Conservation (phyloP, 495 filamentous ascomycete species). For the Beverwykella pulmonaria region DNA sequence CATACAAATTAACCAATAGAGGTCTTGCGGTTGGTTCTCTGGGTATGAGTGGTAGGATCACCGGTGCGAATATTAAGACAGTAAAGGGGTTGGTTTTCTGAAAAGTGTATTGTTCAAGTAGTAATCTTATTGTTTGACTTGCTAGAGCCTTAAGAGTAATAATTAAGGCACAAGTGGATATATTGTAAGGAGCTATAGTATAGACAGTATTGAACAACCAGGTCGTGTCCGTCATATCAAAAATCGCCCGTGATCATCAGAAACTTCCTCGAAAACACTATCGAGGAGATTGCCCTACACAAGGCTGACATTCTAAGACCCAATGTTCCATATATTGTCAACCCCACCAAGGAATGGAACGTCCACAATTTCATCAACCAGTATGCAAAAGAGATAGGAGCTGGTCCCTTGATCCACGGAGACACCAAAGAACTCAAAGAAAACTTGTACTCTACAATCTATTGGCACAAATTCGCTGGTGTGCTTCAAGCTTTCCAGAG, state of each 20-base stretch:
- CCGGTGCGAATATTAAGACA: too few species aligned
- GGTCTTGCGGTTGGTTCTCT: too few species aligned
- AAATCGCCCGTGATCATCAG: slow-evolving; percentile 91
- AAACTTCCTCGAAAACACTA: slow-evolving; percentile 76
- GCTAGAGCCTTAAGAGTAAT: too few species aligned
- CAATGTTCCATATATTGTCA: slow-evolving; percentile 79
- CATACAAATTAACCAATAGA: too few species aligned
- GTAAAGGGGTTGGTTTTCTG: too few species aligned
- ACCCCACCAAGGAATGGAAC: slow-evolving; percentile 65
- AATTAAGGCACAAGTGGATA: too few species aligned
- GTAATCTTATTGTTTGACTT: too few species aligned
- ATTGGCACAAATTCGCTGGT: slow-evolving; percentile 18
- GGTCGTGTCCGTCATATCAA: slow-evolving; percentile 81
- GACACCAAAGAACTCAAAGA: slow-evolving; percentile 27
- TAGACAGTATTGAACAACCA: slow-evolving; percentile 68
- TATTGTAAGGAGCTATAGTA: too few species aligned
- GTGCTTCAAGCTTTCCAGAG: slow-evolving; percentile 23
- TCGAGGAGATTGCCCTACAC: slow-evolving; percentile 79
- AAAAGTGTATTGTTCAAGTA: too few species aligned
- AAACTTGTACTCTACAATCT: slow-evolving; percentile 22
- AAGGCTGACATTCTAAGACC: slow-evolving; percentile 89
- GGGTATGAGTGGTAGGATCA: too few species aligned
- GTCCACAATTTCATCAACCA: slow-evolving; percentile 62
- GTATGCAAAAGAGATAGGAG: slow-evolving; percentile 60
- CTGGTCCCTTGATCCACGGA: slow-evolving; percentile 46